Evolutionary conservation across 164 flowering plant genomes (phyloP).

Genomic region (Pachysandra terminalis): DNA sequence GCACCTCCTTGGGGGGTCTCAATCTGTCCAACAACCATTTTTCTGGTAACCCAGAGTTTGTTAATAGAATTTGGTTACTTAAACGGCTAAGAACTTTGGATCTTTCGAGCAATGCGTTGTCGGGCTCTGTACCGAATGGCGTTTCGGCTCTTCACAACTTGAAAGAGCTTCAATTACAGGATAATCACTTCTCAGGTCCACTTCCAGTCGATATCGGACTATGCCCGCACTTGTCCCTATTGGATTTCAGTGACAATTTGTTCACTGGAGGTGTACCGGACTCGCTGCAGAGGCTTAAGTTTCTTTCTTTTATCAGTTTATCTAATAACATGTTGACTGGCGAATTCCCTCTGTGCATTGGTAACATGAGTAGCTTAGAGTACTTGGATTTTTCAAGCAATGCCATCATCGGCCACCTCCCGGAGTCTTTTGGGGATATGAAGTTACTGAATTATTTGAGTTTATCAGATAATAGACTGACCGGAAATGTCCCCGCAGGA

Average conservation of each 20-base stretch:
- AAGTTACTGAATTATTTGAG: conserved; percentile 44
- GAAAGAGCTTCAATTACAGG: conserved; percentile 50
- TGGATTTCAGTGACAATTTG: conserved; percentile 59
- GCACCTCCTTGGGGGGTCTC: conserved; percentile 42
- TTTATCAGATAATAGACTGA: conserved; percentile 47
- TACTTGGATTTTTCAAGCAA: conserved; percentile 59
- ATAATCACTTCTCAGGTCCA: conserved; percentile 62
- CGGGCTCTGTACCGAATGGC: conserved; percentile 61
- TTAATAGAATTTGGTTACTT: conserved; percentile 49
- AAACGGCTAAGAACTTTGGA: conserved; percentile 59
- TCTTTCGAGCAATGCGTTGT: conserved; percentile 57
- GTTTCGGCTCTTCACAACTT: conserved; percentile 47
- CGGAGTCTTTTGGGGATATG: conserved; percentile 53
- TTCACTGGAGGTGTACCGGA: conserved; percentile 56
- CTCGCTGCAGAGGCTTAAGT: conserved; percentile 42
- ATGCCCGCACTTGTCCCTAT: conserved; percentile 51
- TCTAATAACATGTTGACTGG: conserved; percentile 50
- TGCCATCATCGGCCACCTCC: conserved; percentile 51
- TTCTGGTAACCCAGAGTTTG: conserved; percentile 51
- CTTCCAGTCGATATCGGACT: conserved; percentile 68
- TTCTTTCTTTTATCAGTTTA: conserved; percentile 34
- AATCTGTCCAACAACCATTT: conserved; percentile 65
- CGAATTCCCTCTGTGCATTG: conserved; percentile 69
- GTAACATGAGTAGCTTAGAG: conserved; percentile 44
- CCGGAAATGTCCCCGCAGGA: conserved; percentile 55